Conservation (phyloP, 805 yeast genomes). For the Allodekkera sacchari region DNA sequence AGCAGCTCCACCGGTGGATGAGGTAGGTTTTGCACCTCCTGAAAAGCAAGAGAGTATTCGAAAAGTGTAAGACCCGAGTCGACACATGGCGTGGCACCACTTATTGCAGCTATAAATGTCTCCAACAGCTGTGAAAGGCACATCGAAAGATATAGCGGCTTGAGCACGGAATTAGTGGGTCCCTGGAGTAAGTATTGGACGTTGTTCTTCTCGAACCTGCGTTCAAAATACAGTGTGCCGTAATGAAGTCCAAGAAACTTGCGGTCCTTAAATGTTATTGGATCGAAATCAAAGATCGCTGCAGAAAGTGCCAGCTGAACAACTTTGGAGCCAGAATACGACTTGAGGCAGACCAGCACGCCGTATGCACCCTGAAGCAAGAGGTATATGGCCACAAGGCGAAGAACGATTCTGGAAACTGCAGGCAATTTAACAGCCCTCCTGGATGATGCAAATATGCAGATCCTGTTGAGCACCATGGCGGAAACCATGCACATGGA, state of each 20-base stretch:
- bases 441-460: slow-evolving; percentile 48
- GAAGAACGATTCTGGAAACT: slow-evolving; percentile 25
- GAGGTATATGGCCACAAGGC: slow-evolving; percentile 29
- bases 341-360: slow-evolving; percentile 17
- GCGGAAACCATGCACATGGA: slow-evolving; percentile 51
- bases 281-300: slow-evolving; percentile 17
- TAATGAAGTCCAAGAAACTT: slow-evolving; percentile 23
- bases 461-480: slow-evolving; percentile 46
- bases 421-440: slow-evolving; percentile 28
- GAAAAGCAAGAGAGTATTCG: slow-evolving; percentile 70
- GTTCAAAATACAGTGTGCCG: slow-evolving; percentile 13
- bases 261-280: slow-evolving; percentile 12
- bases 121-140: slow-evolving; percentile 60
- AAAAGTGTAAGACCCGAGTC: slow-evolving; percentile 67
- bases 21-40: slow-evolving; percentile 49
- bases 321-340: slow-evolving; percentile 5
- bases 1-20: slow-evolving; percentile 48
- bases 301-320: slow-evolving; percentile 7
- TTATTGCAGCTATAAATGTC: slow-evolving; percentile 51
- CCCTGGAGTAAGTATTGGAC: slow-evolving; percentile 5
- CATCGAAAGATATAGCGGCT: slow-evolving; percentile 49
- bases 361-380: slow-evolving; percentile 29
- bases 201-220: slow-evolving; percentile 7
- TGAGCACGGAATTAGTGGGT: slow-evolving; percentile 45
- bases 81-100: slow-evolving; percentile 47